These are phyloP conservation scores for Echeveria elegans DNA, from an alignment of 164 flowering plant genomes.

Conservation along the genomic window DNA sequence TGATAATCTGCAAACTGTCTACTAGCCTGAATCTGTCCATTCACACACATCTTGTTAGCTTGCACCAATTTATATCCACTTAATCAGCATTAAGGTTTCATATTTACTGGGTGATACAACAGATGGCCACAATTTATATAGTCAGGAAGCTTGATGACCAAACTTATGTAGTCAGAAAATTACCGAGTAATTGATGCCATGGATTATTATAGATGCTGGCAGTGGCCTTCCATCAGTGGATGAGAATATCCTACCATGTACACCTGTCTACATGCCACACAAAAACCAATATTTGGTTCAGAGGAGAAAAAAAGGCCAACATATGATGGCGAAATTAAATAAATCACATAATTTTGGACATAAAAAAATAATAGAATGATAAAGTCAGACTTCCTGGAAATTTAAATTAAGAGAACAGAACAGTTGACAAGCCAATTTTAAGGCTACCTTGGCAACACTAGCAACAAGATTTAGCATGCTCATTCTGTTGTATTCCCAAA, in stretches of 20 bases:
- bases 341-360: background rate
- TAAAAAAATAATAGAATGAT: background rate
- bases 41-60: no score
- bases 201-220: slow-evolving; percentile 57
- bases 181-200: slow-evolving; percentile 76
- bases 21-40: slow-evolving; percentile 57
- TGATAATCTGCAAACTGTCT: slow-evolving; percentile 62
- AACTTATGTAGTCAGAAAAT: background rate
- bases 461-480: slow-evolving; percentile 95
- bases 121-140: no score
- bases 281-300: background rate
- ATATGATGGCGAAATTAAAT: background rate
- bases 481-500: slow-evolving; percentile 81
- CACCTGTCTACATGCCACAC: slow-evolving; percentile 48
- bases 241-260: slow-evolving; percentile 79
- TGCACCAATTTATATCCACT: no score
- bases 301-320: background rate
- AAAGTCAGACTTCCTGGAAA: background rate
- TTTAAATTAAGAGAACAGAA: background rate
- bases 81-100: no score
- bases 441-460: slow-evolving; percentile 64
- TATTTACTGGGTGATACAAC: no score
- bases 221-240: slow-evolving; percentile 63
- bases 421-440: background rate
- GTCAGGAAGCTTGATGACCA: background rate